These are phyloP conservation scores for Filobasidium uniguttulatum DNA, from an alignment of 1,284 basidiomycete genomes.

Conservation along the genomic window DNA sequence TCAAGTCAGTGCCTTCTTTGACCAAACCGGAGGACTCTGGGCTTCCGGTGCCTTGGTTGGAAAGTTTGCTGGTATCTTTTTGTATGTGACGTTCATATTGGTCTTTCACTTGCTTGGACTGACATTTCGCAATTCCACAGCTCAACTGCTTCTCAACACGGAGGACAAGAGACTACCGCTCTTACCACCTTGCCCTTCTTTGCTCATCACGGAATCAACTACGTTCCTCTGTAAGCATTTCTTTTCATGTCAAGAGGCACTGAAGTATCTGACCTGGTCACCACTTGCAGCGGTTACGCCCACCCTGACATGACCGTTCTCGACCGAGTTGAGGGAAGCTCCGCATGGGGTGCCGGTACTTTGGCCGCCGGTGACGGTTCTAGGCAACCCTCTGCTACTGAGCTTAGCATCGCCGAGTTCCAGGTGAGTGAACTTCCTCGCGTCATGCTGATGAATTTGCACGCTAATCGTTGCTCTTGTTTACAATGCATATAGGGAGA, in stretches of 20 bases:
- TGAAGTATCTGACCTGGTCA: neutral
- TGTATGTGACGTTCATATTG: no score
- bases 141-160: constrained; percentile 32
- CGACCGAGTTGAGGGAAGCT: constrained; percentile 55
- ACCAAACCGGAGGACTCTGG: constrained; percentile 65
- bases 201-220: constrained; percentile 64
- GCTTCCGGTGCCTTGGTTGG: constrained; percentile 53
- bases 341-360: constrained; percentile 52
- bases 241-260: constrained; percentile 2
- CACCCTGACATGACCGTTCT: constrained; percentile 47
- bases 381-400: constrained; percentile 48
- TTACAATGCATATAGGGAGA: constrained; percentile 13
- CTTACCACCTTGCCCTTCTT: constrained; percentile 56
- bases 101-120: neutral
- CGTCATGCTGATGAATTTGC: neutral
- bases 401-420: constrained; percentile 50
- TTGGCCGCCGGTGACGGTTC: constrained; percentile 51
- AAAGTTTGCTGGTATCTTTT: constrained; percentile 62
- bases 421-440: constrained; percentile 46
- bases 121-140: neutral
- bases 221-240: constrained; percentile 41
- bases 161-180: constrained; percentile 44
- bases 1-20: constrained; percentile 45
- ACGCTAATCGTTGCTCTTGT: neutral
- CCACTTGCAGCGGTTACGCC: constrained; percentile 50